phyloP scores from a whole-genome alignment of 129 eudicot species.

The Rutidosis leptorrhynchoides region DNA sequence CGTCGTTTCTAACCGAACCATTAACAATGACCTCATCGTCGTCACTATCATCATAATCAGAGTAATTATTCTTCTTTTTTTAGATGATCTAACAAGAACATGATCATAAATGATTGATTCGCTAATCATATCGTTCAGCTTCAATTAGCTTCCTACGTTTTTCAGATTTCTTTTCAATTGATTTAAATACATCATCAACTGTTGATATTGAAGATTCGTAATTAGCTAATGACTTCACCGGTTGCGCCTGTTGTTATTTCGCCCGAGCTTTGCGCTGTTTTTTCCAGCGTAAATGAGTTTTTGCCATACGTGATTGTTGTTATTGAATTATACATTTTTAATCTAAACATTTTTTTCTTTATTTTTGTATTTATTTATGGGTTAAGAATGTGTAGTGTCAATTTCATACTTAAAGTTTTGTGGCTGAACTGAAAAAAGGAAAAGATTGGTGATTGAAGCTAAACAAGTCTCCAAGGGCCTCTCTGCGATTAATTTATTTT shows the following conservation, averaged over 20 bases:
- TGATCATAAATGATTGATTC: constrained; percentile 32
- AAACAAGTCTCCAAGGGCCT: no score
- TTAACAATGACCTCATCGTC: constrained; percentile 38
- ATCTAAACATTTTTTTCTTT: no score
- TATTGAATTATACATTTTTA: no score
- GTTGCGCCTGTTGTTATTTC: constrained; percentile 33
- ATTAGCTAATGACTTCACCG: constrained; percentile 28
- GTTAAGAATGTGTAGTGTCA: no score
- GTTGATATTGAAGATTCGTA: constrained; percentile 46
- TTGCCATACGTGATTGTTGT: constrained; percentile 88
- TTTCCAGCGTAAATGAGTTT: constrained; percentile 73
- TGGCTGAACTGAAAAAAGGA: no score
- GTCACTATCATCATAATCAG: constrained; percentile 46
- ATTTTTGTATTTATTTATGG: no score
- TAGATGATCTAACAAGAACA: constrained; percentile 34
- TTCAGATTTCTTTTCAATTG: constrained; percentile 82
- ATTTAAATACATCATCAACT: constrained; percentile 44
- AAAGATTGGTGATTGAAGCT: no score
- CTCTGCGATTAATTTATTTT: no score
- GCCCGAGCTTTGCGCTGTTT: constrained; percentile 46
- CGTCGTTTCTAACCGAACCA: constrained; percentile 26
- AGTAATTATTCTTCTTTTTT: constrained; percentile 34
- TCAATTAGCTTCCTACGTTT: constrained; percentile 73
- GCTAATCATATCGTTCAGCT: constrained; percentile 62
- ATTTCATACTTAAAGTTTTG: no score